These are phyloP conservation scores for Kwoniella sp. DNA, from an alignment of 768 basidiomycete species.

Conservation along the genomic window DNA sequence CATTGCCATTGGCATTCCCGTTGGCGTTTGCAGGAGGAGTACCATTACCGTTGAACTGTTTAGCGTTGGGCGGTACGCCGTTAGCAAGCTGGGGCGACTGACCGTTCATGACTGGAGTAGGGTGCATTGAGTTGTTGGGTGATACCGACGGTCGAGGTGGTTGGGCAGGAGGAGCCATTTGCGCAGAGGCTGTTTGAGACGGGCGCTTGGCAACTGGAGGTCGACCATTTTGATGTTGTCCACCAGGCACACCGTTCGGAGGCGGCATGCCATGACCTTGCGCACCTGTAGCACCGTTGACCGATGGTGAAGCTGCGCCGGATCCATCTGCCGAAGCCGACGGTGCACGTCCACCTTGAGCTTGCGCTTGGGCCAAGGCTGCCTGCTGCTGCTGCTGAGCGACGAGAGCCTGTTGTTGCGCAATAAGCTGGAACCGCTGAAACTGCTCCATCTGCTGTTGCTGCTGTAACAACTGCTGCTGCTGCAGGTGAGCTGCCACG, in stretches of 20 bases:
- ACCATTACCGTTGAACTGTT: conserved; percentile 3
- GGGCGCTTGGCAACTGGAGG: conserved; percentile 12
- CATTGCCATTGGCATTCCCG: conserved; percentile 10
- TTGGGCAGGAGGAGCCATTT: conserved; percentile 21
- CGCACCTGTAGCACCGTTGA: conserved; percentile 9
- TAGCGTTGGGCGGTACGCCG: conserved; percentile 11
- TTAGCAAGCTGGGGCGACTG: conserved; percentile 23
- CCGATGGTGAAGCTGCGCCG: conserved; percentile 7
- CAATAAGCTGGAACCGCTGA: conserved; percentile 39
- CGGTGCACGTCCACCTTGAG: conserved; percentile 16
- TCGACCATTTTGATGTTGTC: conserved; percentile 15
- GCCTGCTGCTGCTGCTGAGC: conserved; percentile 31
- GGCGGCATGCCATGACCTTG: conserved; percentile 16
- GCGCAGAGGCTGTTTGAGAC: conserved; percentile 10
- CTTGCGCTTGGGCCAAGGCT: conserved; percentile 34
- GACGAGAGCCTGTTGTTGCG: conserved; percentile 29
- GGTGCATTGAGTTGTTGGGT: conserved; percentile 25
- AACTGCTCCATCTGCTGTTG: conserved; percentile 39
- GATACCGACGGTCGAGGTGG: conserved; percentile 17
- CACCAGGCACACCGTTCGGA: conserved; percentile 17
- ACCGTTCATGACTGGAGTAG: conserved; percentile 5
- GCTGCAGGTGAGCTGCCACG: conserved; percentile 32
- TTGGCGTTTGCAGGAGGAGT: not conserved
- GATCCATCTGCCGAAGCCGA: conserved; percentile 18
- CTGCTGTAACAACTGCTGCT: conserved; percentile 32